These are phyloP conservation scores for Limonium bicolor DNA, from an alignment of 148 eudicot genomes.

Conservation along the genomic window DNA sequence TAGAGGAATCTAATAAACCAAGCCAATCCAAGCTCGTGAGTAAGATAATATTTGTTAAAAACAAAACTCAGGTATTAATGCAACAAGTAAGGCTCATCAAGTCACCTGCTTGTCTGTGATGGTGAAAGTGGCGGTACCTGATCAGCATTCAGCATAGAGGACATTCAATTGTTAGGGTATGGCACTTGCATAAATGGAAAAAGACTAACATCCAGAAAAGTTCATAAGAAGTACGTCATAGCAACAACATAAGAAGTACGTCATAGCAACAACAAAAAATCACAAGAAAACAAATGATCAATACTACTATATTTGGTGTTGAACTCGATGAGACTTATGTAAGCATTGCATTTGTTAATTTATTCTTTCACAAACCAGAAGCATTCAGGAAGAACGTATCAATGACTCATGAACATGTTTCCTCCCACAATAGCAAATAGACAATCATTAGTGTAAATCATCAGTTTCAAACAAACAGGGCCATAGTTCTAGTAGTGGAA, in stretches of 20 bases:
- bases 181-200: background rate
- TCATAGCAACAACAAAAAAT: background rate
- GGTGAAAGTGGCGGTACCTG: slow-evolving; percentile 75
- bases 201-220: background rate
- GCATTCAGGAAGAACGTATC: too few species aligned
- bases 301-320: background rate
- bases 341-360: too few species aligned
- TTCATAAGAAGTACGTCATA: background rate
- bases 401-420: too few species aligned
- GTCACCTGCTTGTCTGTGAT: slow-evolving; percentile 67
- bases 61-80: background rate
- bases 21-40: slow-evolving; percentile 1
- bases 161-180: background rate
- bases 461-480: too few species aligned
- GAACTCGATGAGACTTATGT: background rate
- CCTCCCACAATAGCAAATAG: too few species aligned
- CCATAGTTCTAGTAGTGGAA: too few species aligned
- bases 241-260: background rate
- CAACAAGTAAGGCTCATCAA: background rate
- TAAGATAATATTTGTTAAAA: background rate
- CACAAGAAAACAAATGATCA: background rate
- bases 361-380: too few species aligned
- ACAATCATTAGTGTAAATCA: too few species aligned
- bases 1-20: slow-evolving; percentile 59
- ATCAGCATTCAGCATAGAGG: slow-evolving; percentile 1